phyloP scores from a whole-genome alignment of 345 rosid species.

The Melastoma malabathricum region DNA sequence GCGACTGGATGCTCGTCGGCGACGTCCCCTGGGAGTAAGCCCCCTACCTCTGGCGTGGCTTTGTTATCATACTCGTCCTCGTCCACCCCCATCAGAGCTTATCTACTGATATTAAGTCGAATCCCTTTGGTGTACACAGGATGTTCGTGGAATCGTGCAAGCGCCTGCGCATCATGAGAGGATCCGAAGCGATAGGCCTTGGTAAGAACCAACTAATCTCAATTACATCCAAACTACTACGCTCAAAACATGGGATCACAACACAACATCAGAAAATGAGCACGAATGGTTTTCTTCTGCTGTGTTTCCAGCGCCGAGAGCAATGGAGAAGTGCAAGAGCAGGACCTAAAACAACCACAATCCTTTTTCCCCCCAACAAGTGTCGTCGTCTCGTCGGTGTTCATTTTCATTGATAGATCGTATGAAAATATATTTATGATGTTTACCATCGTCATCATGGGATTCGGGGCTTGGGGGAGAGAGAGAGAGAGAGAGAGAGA shows the following conservation, averaged over 20 bases:
- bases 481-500: no score
- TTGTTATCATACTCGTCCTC: no score
- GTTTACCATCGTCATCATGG: no score
- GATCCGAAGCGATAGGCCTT: slow-evolving; percentile 90
- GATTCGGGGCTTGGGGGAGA: no score
- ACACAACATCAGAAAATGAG: background rate
- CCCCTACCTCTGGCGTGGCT: background rate
- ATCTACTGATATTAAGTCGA: background rate
- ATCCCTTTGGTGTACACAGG: slow-evolving; percentile 19
- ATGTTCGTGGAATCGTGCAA: slow-evolving; percentile 97
- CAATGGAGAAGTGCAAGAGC: slow-evolving; percentile 57
- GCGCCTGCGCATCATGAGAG: slow-evolving; percentile 93
- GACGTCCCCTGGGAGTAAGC: slow-evolving; percentile 98
- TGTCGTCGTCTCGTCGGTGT: no score
- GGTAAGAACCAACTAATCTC: slow-evolving; percentile 23
- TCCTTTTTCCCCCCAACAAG: no score
- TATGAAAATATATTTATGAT: no score
- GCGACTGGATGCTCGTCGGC: slow-evolving; percentile 99
- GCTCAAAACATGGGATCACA: background rate
- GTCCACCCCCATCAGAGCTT: no score
- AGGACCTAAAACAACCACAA: slow-evolving; percentile 14
- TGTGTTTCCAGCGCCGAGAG: slow-evolving; percentile 32
- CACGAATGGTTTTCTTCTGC: background rate
- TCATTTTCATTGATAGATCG: no score
- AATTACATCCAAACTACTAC: background rate